These are phyloP conservation scores for Globisporangium takayamanum DNA, from an alignment of 352 stramenopile genomes.

Conservation along the genomic window DNA sequence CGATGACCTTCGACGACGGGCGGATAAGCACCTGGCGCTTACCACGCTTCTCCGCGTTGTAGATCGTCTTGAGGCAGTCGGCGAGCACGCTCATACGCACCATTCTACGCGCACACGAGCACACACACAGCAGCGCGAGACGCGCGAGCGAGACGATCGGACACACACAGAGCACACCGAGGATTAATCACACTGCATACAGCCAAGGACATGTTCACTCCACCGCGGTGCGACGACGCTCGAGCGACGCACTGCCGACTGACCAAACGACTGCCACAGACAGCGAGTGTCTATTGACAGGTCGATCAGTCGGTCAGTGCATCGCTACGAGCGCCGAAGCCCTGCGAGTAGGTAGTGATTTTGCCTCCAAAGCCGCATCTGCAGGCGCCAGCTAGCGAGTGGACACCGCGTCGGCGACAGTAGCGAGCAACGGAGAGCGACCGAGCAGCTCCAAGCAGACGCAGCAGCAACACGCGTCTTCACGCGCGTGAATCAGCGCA, in stretches of 20 bases:
- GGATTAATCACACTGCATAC: conserved; percentile 41
- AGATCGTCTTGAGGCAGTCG: conserved; percentile 99
- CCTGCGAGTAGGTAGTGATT: conserved; percentile 23
- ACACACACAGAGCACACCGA: conserved; percentile 13
- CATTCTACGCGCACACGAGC: conserved; percentile 74
- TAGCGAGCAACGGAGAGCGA: background rate
- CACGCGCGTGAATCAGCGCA: background rate
- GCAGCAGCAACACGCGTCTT: background rate
- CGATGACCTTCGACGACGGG: conserved; percentile 99
- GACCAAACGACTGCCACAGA: no score
- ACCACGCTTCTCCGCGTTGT: conserved; percentile 99
- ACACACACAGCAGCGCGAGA: conserved; percentile 2
- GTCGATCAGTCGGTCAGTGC: background rate
- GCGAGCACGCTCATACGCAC: conserved; percentile 99
- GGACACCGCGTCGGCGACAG: background rate
- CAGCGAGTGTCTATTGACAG: no score
- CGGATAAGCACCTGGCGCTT: conserved; percentile 99
- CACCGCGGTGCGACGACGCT: conserved; percentile 12
- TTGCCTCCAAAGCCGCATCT: conserved; percentile 65
- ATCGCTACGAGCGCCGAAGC: conserved; percentile 1
- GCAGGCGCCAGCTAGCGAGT: conserved; percentile 11
- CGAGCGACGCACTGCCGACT: background rate
- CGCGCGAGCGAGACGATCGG: background rate
- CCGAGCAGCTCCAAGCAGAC: conserved; percentile 5
- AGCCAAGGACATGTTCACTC: conserved; percentile 56